These are phyloP conservation scores for Raffaelea ambrosiae DNA, from an alignment of 2,329 filamentous ascomycete genomes.

Conservation along the genomic window DNA sequence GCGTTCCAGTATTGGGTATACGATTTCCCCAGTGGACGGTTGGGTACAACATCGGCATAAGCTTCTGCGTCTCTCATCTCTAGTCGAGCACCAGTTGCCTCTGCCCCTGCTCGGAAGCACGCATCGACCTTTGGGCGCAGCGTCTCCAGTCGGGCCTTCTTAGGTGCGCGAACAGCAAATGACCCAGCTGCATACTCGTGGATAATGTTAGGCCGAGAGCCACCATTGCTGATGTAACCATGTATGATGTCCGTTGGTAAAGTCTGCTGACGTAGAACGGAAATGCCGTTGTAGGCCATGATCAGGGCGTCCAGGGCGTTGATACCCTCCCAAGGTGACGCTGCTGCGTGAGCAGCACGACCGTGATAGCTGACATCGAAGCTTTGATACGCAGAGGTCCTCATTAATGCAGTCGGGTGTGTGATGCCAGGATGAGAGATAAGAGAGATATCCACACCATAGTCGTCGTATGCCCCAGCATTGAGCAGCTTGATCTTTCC, in stretches of 20 bases:
- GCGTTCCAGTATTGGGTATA: conserved; percentile 37
- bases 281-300: conserved; percentile 37
- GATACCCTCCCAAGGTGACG: conserved; percentile 49
- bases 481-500: conserved; percentile 39
- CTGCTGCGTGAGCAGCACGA: conserved; percentile 46
- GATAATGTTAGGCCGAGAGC: conserved; percentile 47
- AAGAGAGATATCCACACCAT: conserved; percentile 27
- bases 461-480: conserved; percentile 32
- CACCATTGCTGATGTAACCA: conserved; percentile 44
- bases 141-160: conserved; percentile 27
- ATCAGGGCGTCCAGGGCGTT: conserved; percentile 52
- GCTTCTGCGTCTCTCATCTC: conserved; percentile 30
- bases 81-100: conserved; percentile 37
- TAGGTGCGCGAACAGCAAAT: conserved; percentile 36
- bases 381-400: conserved; percentile 40
- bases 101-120: conserved; percentile 30
- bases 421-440: conserved; percentile 34
- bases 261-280: conserved; percentile 47
- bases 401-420: conserved; percentile 36
- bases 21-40: conserved; percentile 35
- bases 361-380: conserved; percentile 45
- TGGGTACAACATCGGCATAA: conserved; percentile 49
- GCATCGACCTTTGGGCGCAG: conserved; percentile 31
- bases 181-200: conserved; percentile 37
- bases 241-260: conserved; percentile 41